Percentiles rank a stretch among this genome's conserved stretches.
These are phyloP conservation scores for Erodium moschatum DNA, from an alignment of 441 rosid species.

Conservation along the genomic window DNA sequence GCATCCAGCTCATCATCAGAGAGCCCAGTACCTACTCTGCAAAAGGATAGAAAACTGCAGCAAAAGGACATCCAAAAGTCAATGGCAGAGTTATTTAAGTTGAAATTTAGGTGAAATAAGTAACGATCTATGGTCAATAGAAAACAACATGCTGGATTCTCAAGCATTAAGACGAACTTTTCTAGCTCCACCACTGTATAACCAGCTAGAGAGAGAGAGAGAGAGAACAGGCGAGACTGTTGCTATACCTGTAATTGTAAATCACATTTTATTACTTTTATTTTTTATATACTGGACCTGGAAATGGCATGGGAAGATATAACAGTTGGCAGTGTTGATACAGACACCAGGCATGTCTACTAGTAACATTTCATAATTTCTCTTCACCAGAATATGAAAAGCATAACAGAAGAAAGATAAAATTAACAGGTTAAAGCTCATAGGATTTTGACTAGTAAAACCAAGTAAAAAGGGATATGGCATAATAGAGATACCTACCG, in stretches of 20 bases:
- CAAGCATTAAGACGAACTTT: background rate
- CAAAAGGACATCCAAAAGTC: slow-evolving; percentile 16
- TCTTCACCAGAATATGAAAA: background rate
- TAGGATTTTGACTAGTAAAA: background rate
- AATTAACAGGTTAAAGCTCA: background rate
- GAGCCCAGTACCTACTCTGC: slow-evolving; percentile 95
- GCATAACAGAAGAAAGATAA: background rate
- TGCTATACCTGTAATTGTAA: background rate
- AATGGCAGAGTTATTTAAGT: background rate
- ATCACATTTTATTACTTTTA: background rate
- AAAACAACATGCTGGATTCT: background rate
- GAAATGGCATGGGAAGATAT: background rate
- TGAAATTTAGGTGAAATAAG: background rate
- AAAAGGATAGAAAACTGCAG: slow-evolving; percentile 84
- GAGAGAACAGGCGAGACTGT: background rate
- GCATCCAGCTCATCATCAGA: slow-evolving; percentile 80
- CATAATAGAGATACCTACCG: slow-evolving; percentile 35
- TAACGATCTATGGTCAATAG: background rate
- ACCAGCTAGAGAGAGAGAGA: background rate
- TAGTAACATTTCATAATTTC: background rate
- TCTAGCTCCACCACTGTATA: background rate
- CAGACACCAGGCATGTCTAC: background rate
- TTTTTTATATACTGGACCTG: background rate
- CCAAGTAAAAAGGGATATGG: background rate
- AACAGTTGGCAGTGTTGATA: background rate